A percentile compares a stretch with the other conserved stretches of the same genome.
phyloP scores from a whole-genome alignment of 2,329 filamentous ascomycete genomes.

The Hansfordia pulvinata region DNA sequence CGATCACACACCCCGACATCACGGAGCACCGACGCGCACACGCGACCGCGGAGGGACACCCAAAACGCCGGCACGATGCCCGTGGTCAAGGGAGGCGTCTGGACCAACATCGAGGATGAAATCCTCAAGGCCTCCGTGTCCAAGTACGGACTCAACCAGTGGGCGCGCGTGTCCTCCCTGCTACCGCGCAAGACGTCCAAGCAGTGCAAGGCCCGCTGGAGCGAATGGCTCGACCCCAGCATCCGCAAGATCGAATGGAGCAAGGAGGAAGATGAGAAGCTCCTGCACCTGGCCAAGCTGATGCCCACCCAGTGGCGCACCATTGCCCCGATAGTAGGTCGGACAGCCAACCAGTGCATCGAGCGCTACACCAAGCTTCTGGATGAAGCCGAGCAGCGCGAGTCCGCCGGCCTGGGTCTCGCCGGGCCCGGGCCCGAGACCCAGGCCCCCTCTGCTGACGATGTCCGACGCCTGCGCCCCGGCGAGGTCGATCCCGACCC shows the following conservation, averaged over 20 bases:
- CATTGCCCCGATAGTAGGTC: conserved; percentile 89
- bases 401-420: conserved; percentile 67
- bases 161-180: conserved; percentile 94
- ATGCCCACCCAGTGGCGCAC: conserved; percentile 99
- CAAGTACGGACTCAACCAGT: conserved; percentile 93
- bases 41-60: too few relatives aligned
- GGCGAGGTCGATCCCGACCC: conserved; percentile 96
- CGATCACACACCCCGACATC: too few relatives aligned
- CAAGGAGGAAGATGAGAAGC: conserved; percentile 94
- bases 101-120: conserved; percentile 78
- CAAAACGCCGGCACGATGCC: conserved; percentile 44
- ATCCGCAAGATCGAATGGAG: conserved; percentile 99
- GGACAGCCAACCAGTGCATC: conserved; percentile 92
- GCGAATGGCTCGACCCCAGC: conserved; percentile 93
- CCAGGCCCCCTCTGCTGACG: conserved; percentile 78
- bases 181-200: conserved; percentile 96
- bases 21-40: too few relatives aligned
- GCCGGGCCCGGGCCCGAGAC: conserved; percentile 80
- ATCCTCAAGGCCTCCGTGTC: conserved; percentile 92
- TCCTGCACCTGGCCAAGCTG: conserved; percentile 90
- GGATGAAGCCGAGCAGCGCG: conserved; percentile 86
- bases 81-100: conserved; percentile 62
- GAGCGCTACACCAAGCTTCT: conserved; percentile 94
- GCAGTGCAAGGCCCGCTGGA: conserved; percentile 98
- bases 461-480: conserved; percentile 76